A percentile compares a stretch with the other conserved stretches of the same genome.
Conservation (phyloP, 352 stramenopile genomes). For the Phytophthora pseudosyringae region DNA sequence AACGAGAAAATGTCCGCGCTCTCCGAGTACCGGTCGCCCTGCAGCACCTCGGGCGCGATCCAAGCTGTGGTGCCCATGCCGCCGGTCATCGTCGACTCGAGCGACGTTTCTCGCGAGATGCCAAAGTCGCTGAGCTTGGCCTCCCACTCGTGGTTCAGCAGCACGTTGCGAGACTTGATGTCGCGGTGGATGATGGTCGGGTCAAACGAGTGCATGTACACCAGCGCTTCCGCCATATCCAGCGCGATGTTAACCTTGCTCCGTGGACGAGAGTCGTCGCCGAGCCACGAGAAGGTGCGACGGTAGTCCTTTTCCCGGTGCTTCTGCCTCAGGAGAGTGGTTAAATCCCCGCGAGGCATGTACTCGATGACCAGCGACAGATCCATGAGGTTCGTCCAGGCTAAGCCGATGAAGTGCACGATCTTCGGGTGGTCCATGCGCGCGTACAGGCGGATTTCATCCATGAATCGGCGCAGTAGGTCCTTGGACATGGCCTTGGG, state of each 20-base stretch:
- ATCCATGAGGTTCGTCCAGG: slow-evolving; percentile 60
- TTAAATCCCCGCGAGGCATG: slow-evolving; percentile 51
- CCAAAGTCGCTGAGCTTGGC: slow-evolving; percentile 67
- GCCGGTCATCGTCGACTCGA: slow-evolving; percentile 41
- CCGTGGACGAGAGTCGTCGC: slow-evolving; percentile 23
- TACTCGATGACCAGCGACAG: slow-evolving; percentile 54
- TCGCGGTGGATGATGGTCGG: slow-evolving; percentile 60
- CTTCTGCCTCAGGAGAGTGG: slow-evolving; percentile 36
- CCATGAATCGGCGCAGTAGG: slow-evolving; percentile 45
- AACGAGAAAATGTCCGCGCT: slow-evolving; percentile 78
- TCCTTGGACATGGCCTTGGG: slow-evolving; percentile 42
- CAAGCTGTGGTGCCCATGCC: slow-evolving; percentile 64
- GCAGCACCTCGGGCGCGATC: slow-evolving; percentile 72
- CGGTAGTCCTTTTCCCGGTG: slow-evolving; percentile 38
- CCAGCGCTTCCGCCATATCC: slow-evolving; percentile 48
- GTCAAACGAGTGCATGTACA: slow-evolving; percentile 53
- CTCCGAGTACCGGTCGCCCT: slow-evolving; percentile 59
- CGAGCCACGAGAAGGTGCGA: slow-evolving; percentile 36
- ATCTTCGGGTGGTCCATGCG: slow-evolving; percentile 50
- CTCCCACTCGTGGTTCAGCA: slow-evolving; percentile 46
- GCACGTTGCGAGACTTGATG: slow-evolving; percentile 54
- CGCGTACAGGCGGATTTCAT: slow-evolving; percentile 50
- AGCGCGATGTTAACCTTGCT: slow-evolving; percentile 43
- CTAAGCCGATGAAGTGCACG: slow-evolving; percentile 50
- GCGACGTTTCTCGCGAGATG: slow-evolving; percentile 41